Percentiles rank a stretch among this genome's conserved stretches.
phyloP scores from a whole-genome alignment of 192 early-diverging fungal species.

The Podila epicladia region DNA sequence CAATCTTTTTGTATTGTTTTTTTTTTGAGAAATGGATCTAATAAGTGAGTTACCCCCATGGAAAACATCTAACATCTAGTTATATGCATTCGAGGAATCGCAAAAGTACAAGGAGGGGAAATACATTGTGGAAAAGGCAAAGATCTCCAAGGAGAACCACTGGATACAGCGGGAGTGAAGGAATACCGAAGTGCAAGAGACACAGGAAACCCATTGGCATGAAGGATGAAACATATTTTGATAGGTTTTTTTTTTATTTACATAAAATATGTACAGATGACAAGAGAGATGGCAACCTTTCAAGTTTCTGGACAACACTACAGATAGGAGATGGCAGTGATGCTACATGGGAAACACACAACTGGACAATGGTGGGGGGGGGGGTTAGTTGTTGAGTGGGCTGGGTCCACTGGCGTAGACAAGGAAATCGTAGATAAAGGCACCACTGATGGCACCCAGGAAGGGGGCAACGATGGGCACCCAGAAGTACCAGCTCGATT shows the following conservation, averaged over 20 bases:
- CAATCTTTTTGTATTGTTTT: neutral
- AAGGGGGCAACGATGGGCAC: constrained; percentile 78
- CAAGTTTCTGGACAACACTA: neutral
- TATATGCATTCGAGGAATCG: constrained; percentile 60
- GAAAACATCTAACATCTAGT: constrained; percentile 17
- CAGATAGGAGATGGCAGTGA: too few species aligned
- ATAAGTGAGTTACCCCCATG: neutral
- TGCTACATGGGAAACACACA: too few species aligned
- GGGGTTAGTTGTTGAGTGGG: constrained; percentile 3
- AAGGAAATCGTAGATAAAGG: constrained; percentile 22
- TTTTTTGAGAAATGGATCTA: neutral
- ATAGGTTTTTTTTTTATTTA: neutral
- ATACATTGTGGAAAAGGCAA: constrained; percentile 64
- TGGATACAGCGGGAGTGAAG: constrained; percentile 38
- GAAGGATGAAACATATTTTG: neutral
- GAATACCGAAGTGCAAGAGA: neutral
- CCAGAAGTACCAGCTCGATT: constrained; percentile 73
- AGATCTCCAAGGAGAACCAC: constrained; percentile 62
- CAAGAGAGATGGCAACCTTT: neutral
- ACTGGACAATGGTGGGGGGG: neutral
- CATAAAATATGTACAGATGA: constrained; percentile 1
- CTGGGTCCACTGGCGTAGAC: constrained; percentile 7
- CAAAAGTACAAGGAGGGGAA: constrained; percentile 71
- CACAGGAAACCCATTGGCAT: neutral
- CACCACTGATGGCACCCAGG: constrained; percentile 60